Conservation (phyloP, 2,329 filamentous ascomycete species). For the Scedosporium apiospermum region DNA sequence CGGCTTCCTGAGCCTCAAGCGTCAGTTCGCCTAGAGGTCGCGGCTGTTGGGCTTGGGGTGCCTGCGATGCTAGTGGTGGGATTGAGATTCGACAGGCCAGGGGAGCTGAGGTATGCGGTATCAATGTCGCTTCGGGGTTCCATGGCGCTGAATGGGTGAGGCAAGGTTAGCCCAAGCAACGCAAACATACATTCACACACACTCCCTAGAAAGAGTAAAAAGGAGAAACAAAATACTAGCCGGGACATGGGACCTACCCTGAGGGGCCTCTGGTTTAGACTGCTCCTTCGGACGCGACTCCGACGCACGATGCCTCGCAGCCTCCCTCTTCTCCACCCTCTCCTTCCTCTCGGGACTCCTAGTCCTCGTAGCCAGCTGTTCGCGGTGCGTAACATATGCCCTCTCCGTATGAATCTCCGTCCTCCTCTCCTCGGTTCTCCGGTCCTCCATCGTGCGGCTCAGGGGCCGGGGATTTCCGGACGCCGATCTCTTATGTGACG, state of each 20-base stretch:
- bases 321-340: slow-evolving; percentile 20
- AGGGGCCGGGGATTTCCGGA: slow-evolving; percentile 46
- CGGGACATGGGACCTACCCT: slow-evolving; percentile 28
- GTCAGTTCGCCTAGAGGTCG: slow-evolving; percentile 64
- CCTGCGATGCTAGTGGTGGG: slow-evolving; percentile 66
- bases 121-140: slow-evolving; percentile 70
- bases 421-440: slow-evolving; percentile 41
- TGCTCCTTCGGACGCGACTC: slow-evolving; percentile 34
- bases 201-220: not conserved
- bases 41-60: slow-evolving; percentile 59
- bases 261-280: slow-evolving; percentile 34
- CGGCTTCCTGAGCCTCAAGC: slow-evolving; percentile 74
- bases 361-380: slow-evolving; percentile 49
- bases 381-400: slow-evolving; percentile 49
- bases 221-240: not conserved
- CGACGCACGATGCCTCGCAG: slow-evolving; percentile 28
- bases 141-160: slow-evolving; percentile 41
- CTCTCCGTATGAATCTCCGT: slow-evolving; percentile 34
- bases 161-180: not conserved
- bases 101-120: slow-evolving; percentile 59
- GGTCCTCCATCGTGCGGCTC: slow-evolving; percentile 32
- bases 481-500: slow-evolving; percentile 45
- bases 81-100: slow-evolving; percentile 55
- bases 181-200: too few species aligned
- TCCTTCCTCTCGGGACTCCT: slow-evolving; percentile 47